These are phyloP conservation scores for Mimosa bimucronata DNA, from an alignment of 306 rosid genomes.

Conservation along the genomic window DNA sequence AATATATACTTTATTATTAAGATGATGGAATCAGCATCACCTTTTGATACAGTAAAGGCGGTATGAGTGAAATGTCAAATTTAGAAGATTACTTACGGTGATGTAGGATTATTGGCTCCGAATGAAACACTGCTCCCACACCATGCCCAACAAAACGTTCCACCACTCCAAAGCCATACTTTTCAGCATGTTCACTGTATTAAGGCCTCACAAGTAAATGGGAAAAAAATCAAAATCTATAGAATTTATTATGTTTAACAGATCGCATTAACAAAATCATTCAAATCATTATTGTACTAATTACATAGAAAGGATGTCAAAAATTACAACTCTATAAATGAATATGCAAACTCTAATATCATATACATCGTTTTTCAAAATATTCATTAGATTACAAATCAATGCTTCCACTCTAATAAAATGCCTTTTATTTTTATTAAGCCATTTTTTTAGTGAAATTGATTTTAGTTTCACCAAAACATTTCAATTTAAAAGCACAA, in stretches of 20 bases:
- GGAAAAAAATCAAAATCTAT: slow-evolving; percentile 6
- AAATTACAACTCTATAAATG: background rate
- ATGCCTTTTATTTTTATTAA: background rate
- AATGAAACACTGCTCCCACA: slow-evolving; percentile 91
- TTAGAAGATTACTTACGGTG: slow-evolving; percentile 60
- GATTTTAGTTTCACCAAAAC: background rate
- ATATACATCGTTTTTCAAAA: background rate
- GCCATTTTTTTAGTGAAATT: background rate
- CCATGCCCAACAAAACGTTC: slow-evolving; percentile 99
- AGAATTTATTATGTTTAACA: slow-evolving; percentile 14
- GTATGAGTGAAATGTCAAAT: slow-evolving; percentile 11
- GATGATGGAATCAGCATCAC: slow-evolving; percentile 17
- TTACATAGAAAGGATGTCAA: background rate
- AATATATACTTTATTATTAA: slow-evolving; percentile 5
- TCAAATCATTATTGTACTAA: slow-evolving; percentile 5
- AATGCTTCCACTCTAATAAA: background rate
- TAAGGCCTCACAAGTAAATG: slow-evolving; percentile 35
- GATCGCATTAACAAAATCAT: slow-evolving; percentile 22
- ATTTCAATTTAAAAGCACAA: background rate
- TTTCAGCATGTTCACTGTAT: slow-evolving; percentile 86
- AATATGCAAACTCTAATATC: background rate
- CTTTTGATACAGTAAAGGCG: slow-evolving; percentile 26
- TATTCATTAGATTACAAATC: background rate
- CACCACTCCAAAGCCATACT: slow-evolving; percentile 79
- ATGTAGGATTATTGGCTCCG: slow-evolving; percentile 85